Conservation (phyloP, 2,329 filamentous ascomycete genomes). For the Thelonectria discophora region DNA sequence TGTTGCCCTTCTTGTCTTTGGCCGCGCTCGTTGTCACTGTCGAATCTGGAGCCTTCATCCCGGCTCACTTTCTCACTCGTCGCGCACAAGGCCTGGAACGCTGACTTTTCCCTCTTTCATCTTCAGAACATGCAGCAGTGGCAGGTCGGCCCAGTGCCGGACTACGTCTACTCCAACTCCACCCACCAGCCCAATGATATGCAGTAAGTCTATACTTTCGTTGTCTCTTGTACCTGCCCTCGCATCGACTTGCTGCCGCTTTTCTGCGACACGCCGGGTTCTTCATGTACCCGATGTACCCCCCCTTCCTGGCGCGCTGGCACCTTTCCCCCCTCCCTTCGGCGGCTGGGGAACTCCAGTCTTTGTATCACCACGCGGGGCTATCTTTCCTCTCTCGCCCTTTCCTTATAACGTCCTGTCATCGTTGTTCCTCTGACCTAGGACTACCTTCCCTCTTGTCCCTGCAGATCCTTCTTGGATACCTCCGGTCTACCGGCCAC, state of each 20-base stretch:
- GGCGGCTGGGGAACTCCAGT: constrained; percentile 29
- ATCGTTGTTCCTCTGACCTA: constrained; percentile 29
- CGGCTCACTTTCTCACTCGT: constrained; percentile 18
- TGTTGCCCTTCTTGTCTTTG: constrained; percentile 21
- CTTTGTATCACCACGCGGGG: constrained; percentile 38
- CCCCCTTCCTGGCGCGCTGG: constrained; percentile 27
- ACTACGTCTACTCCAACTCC: constrained; percentile 65
- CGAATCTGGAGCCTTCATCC: constrained; percentile 24
- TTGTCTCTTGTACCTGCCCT: constrained; percentile 45
- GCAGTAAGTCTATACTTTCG: constrained; percentile 62
- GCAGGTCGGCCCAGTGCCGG: constrained; percentile 68
- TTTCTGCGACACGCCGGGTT: constrained; percentile 30
- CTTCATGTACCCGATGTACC: constrained; percentile 34
- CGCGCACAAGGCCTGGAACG: constrained; percentile 18
- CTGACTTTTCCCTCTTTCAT: constrained; percentile 40
- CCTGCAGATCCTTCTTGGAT: constrained; percentile 16
- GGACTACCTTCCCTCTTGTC: constrained; percentile 27
- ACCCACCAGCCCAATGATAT: constrained; percentile 64
- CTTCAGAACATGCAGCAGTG: constrained; percentile 67
- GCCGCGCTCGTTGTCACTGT: constrained; percentile 22
- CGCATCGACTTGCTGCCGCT: constrained; percentile 28
- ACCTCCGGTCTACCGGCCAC: constrained; percentile 23
- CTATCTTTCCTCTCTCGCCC: constrained; percentile 20
- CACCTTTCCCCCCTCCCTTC: constrained; percentile 10
- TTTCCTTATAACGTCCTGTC: constrained; percentile 35